phyloP scores from a whole-genome alignment of 1,139 yeast genomes.

The Sugiyamaella grinbergsii region DNA sequence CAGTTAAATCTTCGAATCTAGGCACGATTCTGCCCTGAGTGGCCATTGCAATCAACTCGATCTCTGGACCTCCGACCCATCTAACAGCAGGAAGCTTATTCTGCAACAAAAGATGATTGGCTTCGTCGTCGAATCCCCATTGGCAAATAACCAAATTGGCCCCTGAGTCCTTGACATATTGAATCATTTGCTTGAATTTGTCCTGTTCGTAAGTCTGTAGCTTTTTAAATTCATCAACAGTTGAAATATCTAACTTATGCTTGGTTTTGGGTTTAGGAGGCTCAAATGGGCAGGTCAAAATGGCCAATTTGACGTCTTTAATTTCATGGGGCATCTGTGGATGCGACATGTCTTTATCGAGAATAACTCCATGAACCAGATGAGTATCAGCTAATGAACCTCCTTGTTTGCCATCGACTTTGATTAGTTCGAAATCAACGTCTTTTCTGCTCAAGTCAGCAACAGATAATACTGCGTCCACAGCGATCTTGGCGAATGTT shows the following conservation, averaged over 20 bases:
- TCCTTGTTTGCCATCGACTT: slow-evolving; percentile 94
- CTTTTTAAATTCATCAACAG: slow-evolving; percentile 88
- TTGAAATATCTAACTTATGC: slow-evolving; percentile 89
- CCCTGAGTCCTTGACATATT: slow-evolving; percentile 81
- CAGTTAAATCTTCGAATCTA: slow-evolving; percentile 85
- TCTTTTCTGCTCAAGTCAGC: slow-evolving; percentile 91
- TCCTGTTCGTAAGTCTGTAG: slow-evolving; percentile 90
- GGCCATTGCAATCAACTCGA: slow-evolving; percentile 94
- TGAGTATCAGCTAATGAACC: slow-evolving; percentile 86
- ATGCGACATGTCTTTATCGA: slow-evolving; percentile 96
- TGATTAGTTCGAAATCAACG: slow-evolving; percentile 94
- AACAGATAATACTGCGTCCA: slow-evolving; percentile 89
- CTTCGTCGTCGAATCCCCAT: slow-evolving; percentile 99
- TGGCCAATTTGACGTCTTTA: slow-evolving; percentile 84
- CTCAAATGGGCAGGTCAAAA: slow-evolving; percentile 96
- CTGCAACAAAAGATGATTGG: slow-evolving; percentile 86
- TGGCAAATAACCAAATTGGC: slow-evolving; percentile 98
- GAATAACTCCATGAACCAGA: slow-evolving; percentile 84
- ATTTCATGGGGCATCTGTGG: slow-evolving; percentile 94
- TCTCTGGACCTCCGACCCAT: slow-evolving; percentile 99
- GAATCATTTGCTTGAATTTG: slow-evolving; percentile 89
- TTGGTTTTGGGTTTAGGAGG: slow-evolving; percentile 99
- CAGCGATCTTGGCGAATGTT: slow-evolving; percentile 95
- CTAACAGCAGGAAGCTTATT: slow-evolving; percentile 92
- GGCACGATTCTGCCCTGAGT: slow-evolving; percentile 97